Percentiles rank a stretch among this genome's conserved stretches.
phyloP scores from a whole-genome alignment of 192 early-diverging fungal genomes.

The Coemansia sp. region DNA sequence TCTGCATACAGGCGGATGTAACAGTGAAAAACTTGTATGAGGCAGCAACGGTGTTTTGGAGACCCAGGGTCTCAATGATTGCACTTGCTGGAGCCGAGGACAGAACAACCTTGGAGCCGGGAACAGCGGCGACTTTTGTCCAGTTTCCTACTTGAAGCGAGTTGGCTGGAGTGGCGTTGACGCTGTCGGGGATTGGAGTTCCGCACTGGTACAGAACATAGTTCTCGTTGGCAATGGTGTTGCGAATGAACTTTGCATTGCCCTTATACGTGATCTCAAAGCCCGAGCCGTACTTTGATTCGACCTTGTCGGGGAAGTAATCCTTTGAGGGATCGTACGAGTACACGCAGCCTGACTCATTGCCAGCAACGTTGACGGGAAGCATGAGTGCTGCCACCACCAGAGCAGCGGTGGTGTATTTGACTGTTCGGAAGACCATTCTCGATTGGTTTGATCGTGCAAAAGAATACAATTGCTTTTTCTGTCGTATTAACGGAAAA shows the following conservation, averaged over 20 bases:
- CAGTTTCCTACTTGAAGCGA: constrained; percentile 51
- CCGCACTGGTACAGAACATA: constrained; percentile 76
- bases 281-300: constrained; percentile 57
- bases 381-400: constrained; percentile 14
- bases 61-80: constrained; percentile 41
- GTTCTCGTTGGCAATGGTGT: constrained; percentile 55
- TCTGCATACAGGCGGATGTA: constrained; percentile 57
- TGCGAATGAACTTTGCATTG: constrained; percentile 68
- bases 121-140: constrained; percentile 45
- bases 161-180: constrained; percentile 47
- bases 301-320: constrained; percentile 57
- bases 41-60: constrained; percentile 35
- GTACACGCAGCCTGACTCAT: constrained; percentile 34
- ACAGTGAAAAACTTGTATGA: constrained; percentile 42
- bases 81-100: constrained; percentile 49
- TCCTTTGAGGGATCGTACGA: constrained; percentile 33
- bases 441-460: background rate
- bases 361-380: constrained; percentile 12
- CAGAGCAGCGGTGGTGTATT: constrained; percentile 14
- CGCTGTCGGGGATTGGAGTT: constrained; percentile 54
- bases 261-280: constrained; percentile 65
- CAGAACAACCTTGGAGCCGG: constrained; percentile 40
- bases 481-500: background rate
- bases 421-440: constrained; percentile 32
- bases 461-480: background rate